phyloP scores from a whole-genome alignment of 2,329 filamentous ascomycete genomes.

The Furcasterigmium sp. region DNA sequence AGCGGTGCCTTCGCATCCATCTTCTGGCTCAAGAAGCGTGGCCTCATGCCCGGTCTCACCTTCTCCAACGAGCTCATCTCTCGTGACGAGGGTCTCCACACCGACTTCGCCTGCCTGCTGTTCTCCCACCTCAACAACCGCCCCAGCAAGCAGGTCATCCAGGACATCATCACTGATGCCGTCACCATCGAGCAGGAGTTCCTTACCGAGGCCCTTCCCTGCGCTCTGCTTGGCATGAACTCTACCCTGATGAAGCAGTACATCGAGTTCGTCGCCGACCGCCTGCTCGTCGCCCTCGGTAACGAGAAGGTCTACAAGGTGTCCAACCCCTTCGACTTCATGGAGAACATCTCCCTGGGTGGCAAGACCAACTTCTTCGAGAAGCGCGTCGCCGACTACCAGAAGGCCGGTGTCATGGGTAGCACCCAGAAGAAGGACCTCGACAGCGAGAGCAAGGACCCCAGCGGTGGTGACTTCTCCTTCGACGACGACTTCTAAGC shows the following conservation, averaged over 20 bases:
- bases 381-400: constrained; percentile 99
- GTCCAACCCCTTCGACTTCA: constrained; percentile 98
- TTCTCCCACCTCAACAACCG: constrained; percentile 97
- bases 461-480: constrained; percentile 72
- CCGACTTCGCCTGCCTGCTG: constrained; percentile 94
- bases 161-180: constrained; percentile 89
- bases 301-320: constrained; percentile 92
- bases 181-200: constrained; percentile 97
- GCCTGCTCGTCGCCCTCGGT: constrained; percentile 85
- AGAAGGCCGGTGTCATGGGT: constrained; percentile 98
- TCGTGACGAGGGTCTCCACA: constrained; percentile 98
- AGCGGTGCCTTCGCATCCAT: constrained; percentile 97
- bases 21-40: constrained; percentile 99
- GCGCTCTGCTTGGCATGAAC: constrained; percentile 96
- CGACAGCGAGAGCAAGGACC: constrained; percentile 42
- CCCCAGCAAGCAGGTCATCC: constrained; percentile 73
- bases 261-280: constrained; percentile 98
- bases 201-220: constrained; percentile 89
- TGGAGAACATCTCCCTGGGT: constrained; percentile 98
- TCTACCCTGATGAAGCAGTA: constrained; percentile 97
- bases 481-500: constrained; percentile 97
- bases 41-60: constrained; percentile 95
- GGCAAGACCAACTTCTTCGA: constrained; percentile 99
- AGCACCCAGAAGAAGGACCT: constrained; percentile 75
- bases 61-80: constrained; percentile 99